These are phyloP conservation scores for Phytophthora boehmeriae DNA, from an alignment of 352 stramenopile species.

Conservation along the genomic window DNA sequence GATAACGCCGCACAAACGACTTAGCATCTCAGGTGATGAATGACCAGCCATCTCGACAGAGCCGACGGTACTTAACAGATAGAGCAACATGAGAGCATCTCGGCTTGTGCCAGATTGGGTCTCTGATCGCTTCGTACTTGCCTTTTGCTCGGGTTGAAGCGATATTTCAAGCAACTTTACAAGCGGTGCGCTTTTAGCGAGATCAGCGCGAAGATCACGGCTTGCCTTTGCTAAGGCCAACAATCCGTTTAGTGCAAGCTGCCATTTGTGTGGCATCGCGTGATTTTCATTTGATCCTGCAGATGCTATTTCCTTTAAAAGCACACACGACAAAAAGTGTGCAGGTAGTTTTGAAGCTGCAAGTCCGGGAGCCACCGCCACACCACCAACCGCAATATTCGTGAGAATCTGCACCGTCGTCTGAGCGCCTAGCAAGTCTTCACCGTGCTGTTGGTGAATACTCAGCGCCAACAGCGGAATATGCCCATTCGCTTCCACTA, in stretches of 20 bases:
- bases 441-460: constrained; percentile 30
- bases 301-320: constrained; percentile 14
- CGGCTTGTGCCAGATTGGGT: constrained; percentile 4
- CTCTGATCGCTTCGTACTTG: constrained; percentile 1
- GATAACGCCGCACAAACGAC: constrained; percentile 13
- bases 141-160: constrained; percentile 3
- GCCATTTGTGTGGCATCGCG: constrained; percentile 18
- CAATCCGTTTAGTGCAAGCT: constrained; percentile 40
- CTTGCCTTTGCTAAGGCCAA: constrained; percentile 43
- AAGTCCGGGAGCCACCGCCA: constrained; percentile 31
- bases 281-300: constrained; percentile 1
- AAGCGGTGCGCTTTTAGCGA: constrained; percentile 31
- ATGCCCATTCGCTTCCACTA: constrained; percentile 51
- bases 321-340: constrained; percentile 49
- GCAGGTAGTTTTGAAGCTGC: constrained; percentile 50
- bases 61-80: constrained; percentile 28
- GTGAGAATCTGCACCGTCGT: constrained; percentile 56
- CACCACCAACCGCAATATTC: constrained; percentile 41
- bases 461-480: constrained; percentile 49
- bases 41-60: constrained; percentile 18
- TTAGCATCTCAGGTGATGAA: constrained; percentile 22
- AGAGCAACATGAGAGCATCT: constrained; percentile 35
- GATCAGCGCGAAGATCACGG: constrained; percentile 33
- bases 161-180: constrained; percentile 40
- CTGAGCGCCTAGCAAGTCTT: constrained; percentile 24